phyloP scores from a whole-genome alignment of 495 filamentous ascomycete genomes.

The Trichocladium uniseriatum region DNA sequence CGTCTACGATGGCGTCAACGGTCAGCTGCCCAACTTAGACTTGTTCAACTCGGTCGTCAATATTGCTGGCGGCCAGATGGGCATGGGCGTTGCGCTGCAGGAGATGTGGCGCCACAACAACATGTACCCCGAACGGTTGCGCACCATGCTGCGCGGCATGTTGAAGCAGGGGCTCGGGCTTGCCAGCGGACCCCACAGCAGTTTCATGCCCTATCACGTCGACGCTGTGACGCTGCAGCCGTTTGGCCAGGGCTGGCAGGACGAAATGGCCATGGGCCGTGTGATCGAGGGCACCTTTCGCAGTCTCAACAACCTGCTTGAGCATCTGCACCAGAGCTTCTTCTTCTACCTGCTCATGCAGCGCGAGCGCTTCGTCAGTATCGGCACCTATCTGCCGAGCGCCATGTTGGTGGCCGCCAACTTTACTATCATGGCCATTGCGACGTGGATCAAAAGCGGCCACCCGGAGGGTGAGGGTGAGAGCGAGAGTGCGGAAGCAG shows the following conservation, averaged over 20 bases:
- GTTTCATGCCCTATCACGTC: slow-evolving; percentile 96
- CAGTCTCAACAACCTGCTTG: slow-evolving; percentile 89
- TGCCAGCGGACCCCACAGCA: slow-evolving; percentile 84
- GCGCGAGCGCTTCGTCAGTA: slow-evolving; percentile 86
- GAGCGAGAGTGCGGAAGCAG: slow-evolving; percentile 14
- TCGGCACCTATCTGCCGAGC: slow-evolving; percentile 92
- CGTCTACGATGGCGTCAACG: slow-evolving; percentile 93
- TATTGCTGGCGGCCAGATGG: slow-evolving; percentile 88
- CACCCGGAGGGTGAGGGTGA: slow-evolving; percentile 20
- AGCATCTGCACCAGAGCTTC: slow-evolving; percentile 97
- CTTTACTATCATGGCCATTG: slow-evolving; percentile 92
- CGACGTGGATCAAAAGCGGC: slow-evolving; percentile 83
- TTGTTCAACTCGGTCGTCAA: slow-evolving; percentile 88
- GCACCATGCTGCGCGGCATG: slow-evolving; percentile 91
- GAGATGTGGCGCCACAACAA: slow-evolving; percentile 80
- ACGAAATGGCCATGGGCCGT: slow-evolving; percentile 90
- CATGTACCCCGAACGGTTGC: slow-evolving; percentile 69
- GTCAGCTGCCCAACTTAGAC: slow-evolving; percentile 89
- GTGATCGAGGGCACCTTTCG: slow-evolving; percentile 82
- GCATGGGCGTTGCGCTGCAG: slow-evolving; percentile 70
- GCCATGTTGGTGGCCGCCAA: slow-evolving; percentile 92
- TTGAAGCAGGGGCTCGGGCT: slow-evolving; percentile 81
- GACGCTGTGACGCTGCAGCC: slow-evolving; percentile 91
- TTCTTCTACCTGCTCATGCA: slow-evolving; percentile 97
- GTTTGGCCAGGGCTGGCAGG: slow-evolving; percentile 85